Evolutionary conservation across 169 alveolate species (phyloP), one percentile per base, ranked within the genome.

Genomic region (Condylostoma magnum): DNA sequence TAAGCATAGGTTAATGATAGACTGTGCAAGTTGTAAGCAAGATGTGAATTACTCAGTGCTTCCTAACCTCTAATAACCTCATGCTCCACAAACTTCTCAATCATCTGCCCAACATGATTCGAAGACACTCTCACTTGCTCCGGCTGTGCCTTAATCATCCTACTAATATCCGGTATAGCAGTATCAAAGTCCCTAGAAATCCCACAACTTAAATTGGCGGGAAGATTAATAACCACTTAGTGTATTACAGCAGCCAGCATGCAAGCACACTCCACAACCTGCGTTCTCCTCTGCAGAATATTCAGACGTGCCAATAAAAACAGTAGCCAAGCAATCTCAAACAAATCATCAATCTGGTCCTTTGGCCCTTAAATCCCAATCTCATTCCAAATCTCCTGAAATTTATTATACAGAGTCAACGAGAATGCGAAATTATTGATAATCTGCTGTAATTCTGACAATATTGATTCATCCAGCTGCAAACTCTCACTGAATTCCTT

Each of bases 211-310:
- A 36, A 10, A n/a, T 55, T 25, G 8, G 12, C 25, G 27, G 71
- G 30, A 1, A 38, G 20, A 2, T 10, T n/a, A 20, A 18, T n/a
- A 10, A 38, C n/a, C 31, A 60, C 2, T 2, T 38, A 18, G 15
- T 60, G 71, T n/a, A 60, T 38, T 1, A 55, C 43, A 10, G 56
- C 71, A 0, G 43, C 37, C 27, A 60, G 18, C 71, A 60, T 60
- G 33, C 71, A 60, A 38, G 71, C 71, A 27, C 71, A 60, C 43
- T 60, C 71, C 1, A 60, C 58, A 41, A 60, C 43, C 10, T 60
- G 56, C 18, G 27, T 18, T 41, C 71, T 60, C 43, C 71, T 2
- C 27, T 60, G 71, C 25, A 60, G 58, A 8, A 60, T n/a, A 25
- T 60, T 60, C 22, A 60, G 36, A 20, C 30, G 12, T 6, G 71